phyloP scores from a whole-genome alignment of 2,329 filamentous ascomycete species.

The Talaromyces sp. region DNA sequence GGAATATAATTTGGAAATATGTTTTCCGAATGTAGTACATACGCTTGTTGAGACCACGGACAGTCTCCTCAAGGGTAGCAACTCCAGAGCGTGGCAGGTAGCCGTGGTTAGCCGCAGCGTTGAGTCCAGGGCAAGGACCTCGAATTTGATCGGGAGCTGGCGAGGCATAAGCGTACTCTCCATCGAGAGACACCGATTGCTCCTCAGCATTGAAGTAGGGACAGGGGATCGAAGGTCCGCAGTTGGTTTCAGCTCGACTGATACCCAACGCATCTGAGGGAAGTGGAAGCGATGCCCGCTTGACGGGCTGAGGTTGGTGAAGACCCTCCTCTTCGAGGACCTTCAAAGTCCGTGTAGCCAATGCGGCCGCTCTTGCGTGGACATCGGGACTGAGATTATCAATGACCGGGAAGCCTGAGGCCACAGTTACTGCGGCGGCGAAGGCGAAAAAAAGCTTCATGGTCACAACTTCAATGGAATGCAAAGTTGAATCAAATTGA shows the following conservation, averaged over 20 bases:
- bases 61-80: slow-evolving; percentile 8
- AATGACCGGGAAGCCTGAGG: slow-evolving; percentile 7
- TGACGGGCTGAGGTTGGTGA: neutral
- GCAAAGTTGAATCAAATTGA: neutral
- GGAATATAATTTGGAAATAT: too few species aligned
- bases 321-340: neutral
- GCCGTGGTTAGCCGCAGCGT: slow-evolving; percentile 9
- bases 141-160: slow-evolving; percentile 8
- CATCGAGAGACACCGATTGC: slow-evolving; percentile 7
- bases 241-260: slow-evolving; percentile 10
- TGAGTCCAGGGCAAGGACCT: slow-evolving; percentile 10
- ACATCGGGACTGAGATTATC: slow-evolving; percentile 2
- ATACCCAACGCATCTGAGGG: slow-evolving; percentile 6
- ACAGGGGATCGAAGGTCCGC: slow-evolving; percentile 5
- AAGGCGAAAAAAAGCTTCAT: neutral
- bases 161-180: slow-evolving; percentile 8
- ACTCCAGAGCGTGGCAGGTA: slow-evolving; percentile 11
- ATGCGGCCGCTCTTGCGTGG: neutral
- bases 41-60: slow-evolving; percentile 9
- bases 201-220: slow-evolving; percentile 5
- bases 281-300: slow-evolving; percentile 1
- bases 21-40: neutral
- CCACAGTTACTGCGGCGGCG: neutral
- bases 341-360: slow-evolving; percentile 8
- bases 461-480: neutral